Evolutionary conservation across 441 rosid species (phyloP).

Genomic region (Iberis amara): DNA sequence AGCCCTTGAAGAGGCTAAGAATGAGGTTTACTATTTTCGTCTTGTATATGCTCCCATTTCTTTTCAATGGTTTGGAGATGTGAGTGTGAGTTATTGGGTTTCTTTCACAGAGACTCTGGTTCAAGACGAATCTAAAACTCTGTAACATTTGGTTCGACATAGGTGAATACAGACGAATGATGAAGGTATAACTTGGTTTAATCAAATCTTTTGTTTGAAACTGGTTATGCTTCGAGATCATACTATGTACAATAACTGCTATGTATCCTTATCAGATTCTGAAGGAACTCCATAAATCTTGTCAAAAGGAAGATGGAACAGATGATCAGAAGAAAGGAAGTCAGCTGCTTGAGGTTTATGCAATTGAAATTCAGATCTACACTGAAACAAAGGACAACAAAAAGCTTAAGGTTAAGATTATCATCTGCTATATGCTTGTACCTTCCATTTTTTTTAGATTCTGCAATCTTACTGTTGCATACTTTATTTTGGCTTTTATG

Average conservation of each 20-base stretch:
- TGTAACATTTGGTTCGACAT: conserved; percentile 98
- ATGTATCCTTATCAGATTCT: conserved; percentile 44
- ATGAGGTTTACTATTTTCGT: conserved; percentile 52
- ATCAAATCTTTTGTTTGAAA: conserved; percentile 7
- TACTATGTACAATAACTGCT: conserved; percentile 8
- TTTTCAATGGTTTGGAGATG: conserved; percentile 14
- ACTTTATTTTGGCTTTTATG: conserved; percentile 8
- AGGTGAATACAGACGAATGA: conserved; percentile 97
- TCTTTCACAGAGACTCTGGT: conserved; percentile 87
- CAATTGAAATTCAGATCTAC: conserved; percentile 95
- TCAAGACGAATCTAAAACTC: conserved; percentile 95
- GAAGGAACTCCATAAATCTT: conserved; percentile 94
- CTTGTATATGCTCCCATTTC: background rate
- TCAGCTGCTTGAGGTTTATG: conserved; percentile 96
- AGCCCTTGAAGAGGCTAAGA: conserved; percentile 99
- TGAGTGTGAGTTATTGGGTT: conserved; percentile 28
- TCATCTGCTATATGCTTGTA: conserved; percentile 5
- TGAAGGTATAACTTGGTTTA: conserved; percentile 49
- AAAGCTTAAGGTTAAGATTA: conserved; percentile 82
- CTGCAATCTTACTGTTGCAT: conserved; percentile 7
- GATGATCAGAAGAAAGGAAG: conserved; percentile 99
- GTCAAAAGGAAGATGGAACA: conserved; percentile 95
- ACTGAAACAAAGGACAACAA: conserved; percentile 97
- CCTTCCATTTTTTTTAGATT: conserved; percentile 10
- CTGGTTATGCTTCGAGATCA: background rate